Evolutionary conservation across 208 protist species (phyloP), one percentile per base, ranked within the genome.

Genomic region (Leptomonas pyrrhocoris): DNA sequence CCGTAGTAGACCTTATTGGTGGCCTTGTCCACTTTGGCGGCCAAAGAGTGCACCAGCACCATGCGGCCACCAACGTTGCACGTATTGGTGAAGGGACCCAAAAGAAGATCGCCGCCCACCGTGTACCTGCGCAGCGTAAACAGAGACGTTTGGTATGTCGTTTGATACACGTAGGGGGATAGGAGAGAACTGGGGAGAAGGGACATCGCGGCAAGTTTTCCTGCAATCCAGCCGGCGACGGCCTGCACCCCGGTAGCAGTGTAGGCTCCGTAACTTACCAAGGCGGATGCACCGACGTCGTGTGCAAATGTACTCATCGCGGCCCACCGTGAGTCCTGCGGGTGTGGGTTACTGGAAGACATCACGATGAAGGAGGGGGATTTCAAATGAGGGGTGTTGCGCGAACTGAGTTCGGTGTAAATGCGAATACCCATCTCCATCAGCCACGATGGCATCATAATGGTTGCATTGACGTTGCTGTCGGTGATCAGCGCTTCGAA

Each of bases 1-100:
- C 43, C 51, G 54, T 54, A 63, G 61, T 68, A 75, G 2, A 53
- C 13, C 40, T 0, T 12, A n/a, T 2, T 7, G 21, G 8, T 28
- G 25, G 19, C 4, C n/a, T 0, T 1, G 58, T 53, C 27, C 6
- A 19, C 42, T 42, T 34, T 75, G 3, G 8, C 0, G 7, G 11
- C 7, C 49, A 75, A 34, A 15, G 60, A n/a, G 54, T 75, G 64
- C 53, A 75, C 46, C 13, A 75, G 38, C 42, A 68, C 69, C 59
- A 68, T 63, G 27, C 69, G 69, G n/a, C 69, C 69, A 15, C 69
- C 69, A 1, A 68, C n/a, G 61, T 68, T 75, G 54, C 69, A 75
- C 16, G 19, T 31, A 2, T 0, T 34, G 18, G 40, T 63, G 54
- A 53, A 68, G 34, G 43, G 21, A 12, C 69, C 69, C 13, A 75